These are phyloP conservation scores for Herpetomonas samuelpessoai DNA, from an alignment of 208 protist species.

Conservation along the genomic window DNA sequence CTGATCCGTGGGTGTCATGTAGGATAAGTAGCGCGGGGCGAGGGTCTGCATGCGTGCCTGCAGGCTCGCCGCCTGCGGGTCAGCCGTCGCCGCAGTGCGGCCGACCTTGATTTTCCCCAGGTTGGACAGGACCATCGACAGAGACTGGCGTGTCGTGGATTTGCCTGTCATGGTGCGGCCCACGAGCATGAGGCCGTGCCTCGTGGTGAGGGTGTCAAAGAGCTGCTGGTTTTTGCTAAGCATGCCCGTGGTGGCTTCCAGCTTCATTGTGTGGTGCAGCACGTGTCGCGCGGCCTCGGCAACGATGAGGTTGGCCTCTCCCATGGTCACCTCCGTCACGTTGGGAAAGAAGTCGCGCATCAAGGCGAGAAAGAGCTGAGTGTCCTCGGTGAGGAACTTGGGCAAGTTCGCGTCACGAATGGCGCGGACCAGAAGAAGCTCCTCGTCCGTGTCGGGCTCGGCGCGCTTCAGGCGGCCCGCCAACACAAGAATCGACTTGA, in stretches of 20 bases:
- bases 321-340: slow-evolving; percentile 41
- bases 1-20: slow-evolving; percentile 61
- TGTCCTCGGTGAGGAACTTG: slow-evolving; percentile 92
- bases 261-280: slow-evolving; percentile 51
- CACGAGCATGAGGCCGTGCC: slow-evolving; percentile 94
- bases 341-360: slow-evolving; percentile 92
- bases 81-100: not conserved
- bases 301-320: slow-evolving; percentile 45
- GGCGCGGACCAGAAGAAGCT: slow-evolving; percentile 88
- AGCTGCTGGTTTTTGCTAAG: slow-evolving; percentile 90
- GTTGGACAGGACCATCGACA: slow-evolving; percentile 64
- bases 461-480: slow-evolving; percentile 89
- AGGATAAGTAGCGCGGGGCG: slow-evolving; percentile 50
- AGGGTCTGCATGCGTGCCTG: slow-evolving; percentile 22
- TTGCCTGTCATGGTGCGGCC: slow-evolving; percentile 95
- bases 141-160: slow-evolving; percentile 77
- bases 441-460: slow-evolving; percentile 84
- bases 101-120: slow-evolving; percentile 25
- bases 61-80: slow-evolving; percentile 7
- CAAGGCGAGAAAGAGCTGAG: slow-evolving; percentile 87
- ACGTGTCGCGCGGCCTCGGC: slow-evolving; percentile 34
- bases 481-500: slow-evolving; percentile 94
- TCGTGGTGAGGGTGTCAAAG: slow-evolving; percentile 89
- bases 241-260: slow-evolving; percentile 78
- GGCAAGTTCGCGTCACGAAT: slow-evolving; percentile 93